phyloP scores from a whole-genome alignment of 192 early-diverging fungal genomes.

The Backusella mclennaniae region DNA sequence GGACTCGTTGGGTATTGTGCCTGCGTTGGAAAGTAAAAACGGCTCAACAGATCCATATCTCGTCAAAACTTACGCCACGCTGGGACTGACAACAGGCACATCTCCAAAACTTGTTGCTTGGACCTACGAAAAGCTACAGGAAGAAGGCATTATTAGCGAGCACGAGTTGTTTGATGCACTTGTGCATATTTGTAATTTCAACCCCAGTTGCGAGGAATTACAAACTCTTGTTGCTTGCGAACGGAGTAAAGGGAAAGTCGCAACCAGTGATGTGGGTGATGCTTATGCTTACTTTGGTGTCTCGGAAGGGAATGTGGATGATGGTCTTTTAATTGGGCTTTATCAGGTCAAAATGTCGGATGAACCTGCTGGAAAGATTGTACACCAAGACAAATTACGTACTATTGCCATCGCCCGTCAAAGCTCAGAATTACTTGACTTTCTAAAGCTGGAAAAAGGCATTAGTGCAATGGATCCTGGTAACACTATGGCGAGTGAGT shows the following conservation, averaged over 20 bases:
- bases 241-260: constrained; percentile 51
- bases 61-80: neutral
- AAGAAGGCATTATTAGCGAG: constrained; percentile 40
- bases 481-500: neutral
- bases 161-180: constrained; percentile 44
- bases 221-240: constrained; percentile 46
- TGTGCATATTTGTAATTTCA: constrained; percentile 31
- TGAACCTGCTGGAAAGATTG: constrained; percentile 24
- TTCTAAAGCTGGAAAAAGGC: constrained; percentile 16
- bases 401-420: constrained; percentile 21
- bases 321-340: constrained; percentile 29
- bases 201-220: constrained; percentile 38
- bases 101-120: constrained; percentile 48
- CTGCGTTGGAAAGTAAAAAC: neutral
- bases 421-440: constrained; percentile 15
- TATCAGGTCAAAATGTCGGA: constrained; percentile 32
- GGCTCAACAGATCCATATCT: neutral
- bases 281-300: constrained; percentile 51
- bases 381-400: constrained; percentile 27
- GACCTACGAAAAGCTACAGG: constrained; percentile 44
- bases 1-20: constrained; percentile 4
- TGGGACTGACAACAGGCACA: constrained; percentile 42
- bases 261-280: constrained; percentile 31
- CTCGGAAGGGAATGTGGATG: constrained; percentile 35
- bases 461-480: neutral